Base-by-base conservation (phyloP, 495 filamentous ascomycete species). In the Pyrenula aspistea region DNA sequence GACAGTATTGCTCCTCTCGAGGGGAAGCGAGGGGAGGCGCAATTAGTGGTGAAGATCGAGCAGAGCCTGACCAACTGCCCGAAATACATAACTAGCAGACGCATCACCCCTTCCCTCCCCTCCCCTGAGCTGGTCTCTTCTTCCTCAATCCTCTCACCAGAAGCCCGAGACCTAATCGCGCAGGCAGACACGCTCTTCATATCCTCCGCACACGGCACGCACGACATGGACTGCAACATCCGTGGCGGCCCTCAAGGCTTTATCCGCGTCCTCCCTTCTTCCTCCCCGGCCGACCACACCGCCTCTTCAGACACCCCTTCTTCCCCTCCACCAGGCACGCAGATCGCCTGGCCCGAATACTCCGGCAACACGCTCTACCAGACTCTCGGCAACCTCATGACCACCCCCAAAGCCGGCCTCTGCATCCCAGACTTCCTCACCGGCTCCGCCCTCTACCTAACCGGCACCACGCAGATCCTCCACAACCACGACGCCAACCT, bases 201-300 rank as follows among this genome's bases (percentile, higher is more conserved):
- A 19, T 84, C 85, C 23, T 83, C 80, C 36, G 78, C 76, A 12
- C 73, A 85, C 59, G 75, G 77, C n/a, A 63, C 63, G 12, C 62
- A 65, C 21, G 83, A 81, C 60, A 91, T 95, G 89, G 88, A 91
- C 65, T 86, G 84, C n/a, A 93, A 93, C 63, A 82, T 87, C 59
- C 80, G 89, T 22, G 88, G 89, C 42, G 88, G 89, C 0, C 76
- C 85, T 2, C 73, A 76, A 22, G 89, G 89, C 1, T 91, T 92
- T 67, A 71, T 89, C 8, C 77, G 88, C 22, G 71, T 91, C 22
- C 55, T 83, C 0, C 73, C 71, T 23, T 15, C 31, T 42, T 42
- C 31, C 31, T 42, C 31, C 31, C 31, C 31, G 4, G 31, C 31
- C 31, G 4, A 4, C 31, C 31, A 42, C 31, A 4, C 15, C 4